Evolutionary conservation across 129 eudicot genomes (phyloP), one percentile per base, ranked within the genome.

Genomic region (Chrysanthemum lavandulifolium): DNA sequence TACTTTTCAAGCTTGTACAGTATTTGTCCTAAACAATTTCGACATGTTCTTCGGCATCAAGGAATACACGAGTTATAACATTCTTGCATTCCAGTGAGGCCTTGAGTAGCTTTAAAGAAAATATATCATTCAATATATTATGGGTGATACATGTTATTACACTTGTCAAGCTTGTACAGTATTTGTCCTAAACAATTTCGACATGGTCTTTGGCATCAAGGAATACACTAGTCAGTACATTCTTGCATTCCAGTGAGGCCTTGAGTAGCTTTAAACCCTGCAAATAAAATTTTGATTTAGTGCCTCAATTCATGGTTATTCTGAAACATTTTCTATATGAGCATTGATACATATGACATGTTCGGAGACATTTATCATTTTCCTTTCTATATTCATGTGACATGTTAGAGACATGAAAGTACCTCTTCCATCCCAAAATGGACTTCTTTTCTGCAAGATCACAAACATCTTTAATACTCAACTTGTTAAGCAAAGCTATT

Each of bases 201-300:
- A 78, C 77, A 3, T 71, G 77, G 67, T 78, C 73, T 63, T 55
- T 61, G 1, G 77, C 27, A 4, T 78, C 68, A 6, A 81, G 82
- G 61, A 81, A 81, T 11, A 76, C 79, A 67, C 79, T 52, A 51
- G 82, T 81, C 49, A 67, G 10, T 43, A 77, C 82, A 27, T 81
- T 81, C 85, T 76, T 81, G 79, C 75, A 64, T 68, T 67, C 79
- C 23, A 76, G 19, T 8, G 75, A 72, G 23, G 75, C 82, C 67
- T 81, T 72, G 68, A 77, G 54, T 52, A 81, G 76, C 82, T 81
- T 82, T 29, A 77, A 43, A 43, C 72, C 85, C 85, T 81, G 74
- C 49, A 72, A 47, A 66, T 21, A 72, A 54, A 48, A 1, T 19
- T 56, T 49, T 57, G 48, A 49, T 73, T 61, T 49, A 50, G 29